Conservation (phyloP, 495 filamentous ascomycete genomes). For the Pseudoneurospora amorphoporcata region DNA sequence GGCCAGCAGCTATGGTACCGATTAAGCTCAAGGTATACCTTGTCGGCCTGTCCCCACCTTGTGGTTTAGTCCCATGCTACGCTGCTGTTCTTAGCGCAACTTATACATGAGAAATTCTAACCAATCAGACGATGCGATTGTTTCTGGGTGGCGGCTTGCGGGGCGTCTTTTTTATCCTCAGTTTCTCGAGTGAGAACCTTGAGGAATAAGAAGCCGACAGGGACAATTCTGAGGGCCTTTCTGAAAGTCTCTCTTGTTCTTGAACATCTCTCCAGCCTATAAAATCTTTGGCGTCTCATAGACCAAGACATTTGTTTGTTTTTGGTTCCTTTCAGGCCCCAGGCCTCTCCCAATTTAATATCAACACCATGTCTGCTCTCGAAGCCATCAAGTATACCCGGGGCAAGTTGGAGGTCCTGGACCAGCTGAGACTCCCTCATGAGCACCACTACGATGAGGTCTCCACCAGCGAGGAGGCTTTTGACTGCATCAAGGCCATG, state of each 20-base stretch:
- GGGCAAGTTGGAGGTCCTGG: conserved; percentile 72
- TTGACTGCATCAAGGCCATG: conserved; percentile 90
- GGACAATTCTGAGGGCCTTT: background rate
- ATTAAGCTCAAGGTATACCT: background rate
- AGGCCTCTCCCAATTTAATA: background rate
- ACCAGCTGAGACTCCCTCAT: conserved; percentile 86
- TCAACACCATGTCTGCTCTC: conserved; percentile 39
- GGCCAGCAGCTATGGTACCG: background rate
- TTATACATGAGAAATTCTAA: background rate
- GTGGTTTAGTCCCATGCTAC: background rate
- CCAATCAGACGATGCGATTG: background rate
- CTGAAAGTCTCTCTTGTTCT: background rate
- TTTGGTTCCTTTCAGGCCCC: background rate
- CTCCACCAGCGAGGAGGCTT: conserved; percentile 66
- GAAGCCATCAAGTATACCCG: conserved; percentile 80
- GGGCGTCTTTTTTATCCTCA: background rate
- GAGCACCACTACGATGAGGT: conserved; percentile 70
- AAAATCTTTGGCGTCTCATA: background rate
- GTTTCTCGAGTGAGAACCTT: background rate
- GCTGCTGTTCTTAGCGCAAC: background rate
- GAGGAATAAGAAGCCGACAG: background rate
- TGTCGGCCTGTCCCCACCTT: background rate
- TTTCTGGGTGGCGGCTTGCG: background rate
- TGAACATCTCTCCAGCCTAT: background rate
- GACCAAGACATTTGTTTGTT: background rate